A percentile compares a stretch with the other conserved stretches of the same genome.
Conservation (phyloP, 768 basidiomycete species). For the Agaricus subrufescens region DNA sequence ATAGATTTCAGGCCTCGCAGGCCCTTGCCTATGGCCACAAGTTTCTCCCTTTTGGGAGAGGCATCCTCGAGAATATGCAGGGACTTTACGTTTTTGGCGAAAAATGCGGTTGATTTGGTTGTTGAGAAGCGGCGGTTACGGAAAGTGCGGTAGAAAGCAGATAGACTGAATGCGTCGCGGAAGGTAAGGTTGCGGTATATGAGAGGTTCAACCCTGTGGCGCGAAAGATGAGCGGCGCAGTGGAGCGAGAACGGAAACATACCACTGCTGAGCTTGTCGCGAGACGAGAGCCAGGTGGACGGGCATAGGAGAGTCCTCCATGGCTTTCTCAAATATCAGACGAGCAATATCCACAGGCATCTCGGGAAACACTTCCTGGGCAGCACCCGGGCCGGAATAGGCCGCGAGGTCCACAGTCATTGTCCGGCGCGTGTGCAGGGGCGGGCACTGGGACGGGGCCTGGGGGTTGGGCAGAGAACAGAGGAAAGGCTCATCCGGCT, state of each 20-base stretch:
- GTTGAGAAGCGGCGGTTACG: neutral
- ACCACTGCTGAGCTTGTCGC: conserved; percentile 7
- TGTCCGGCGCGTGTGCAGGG: too few species aligned
- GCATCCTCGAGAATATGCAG: neutral
- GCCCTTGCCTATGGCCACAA: neutral
- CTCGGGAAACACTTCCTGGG: neutral
- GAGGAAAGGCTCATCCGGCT: too few species aligned
- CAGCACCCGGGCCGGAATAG: neutral
- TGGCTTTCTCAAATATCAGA: conserved; percentile 5
- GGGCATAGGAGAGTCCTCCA: conserved; percentile 7
- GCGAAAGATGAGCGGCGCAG: neutral
- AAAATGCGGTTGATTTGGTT: conserved; percentile 3
- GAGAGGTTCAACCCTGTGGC: conserved; percentile 6
- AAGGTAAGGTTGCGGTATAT: conserved; percentile 4
- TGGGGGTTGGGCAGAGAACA: too few species aligned
- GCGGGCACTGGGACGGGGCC: too few species aligned
- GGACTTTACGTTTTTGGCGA: conserved; percentile 1
- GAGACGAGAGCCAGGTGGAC: conserved; percentile 5
- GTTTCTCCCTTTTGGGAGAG: neutral
- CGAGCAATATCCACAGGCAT: conserved; percentile 3
- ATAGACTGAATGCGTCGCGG: neutral
- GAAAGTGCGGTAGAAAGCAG: conserved; percentile 7
- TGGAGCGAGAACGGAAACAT: neutral
- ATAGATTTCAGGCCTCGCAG: neutral
- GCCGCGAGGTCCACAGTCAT: too few species aligned